Conservation (phyloP, 176 grass and related monocot genomes). For the Cocos nucifera region DNA sequence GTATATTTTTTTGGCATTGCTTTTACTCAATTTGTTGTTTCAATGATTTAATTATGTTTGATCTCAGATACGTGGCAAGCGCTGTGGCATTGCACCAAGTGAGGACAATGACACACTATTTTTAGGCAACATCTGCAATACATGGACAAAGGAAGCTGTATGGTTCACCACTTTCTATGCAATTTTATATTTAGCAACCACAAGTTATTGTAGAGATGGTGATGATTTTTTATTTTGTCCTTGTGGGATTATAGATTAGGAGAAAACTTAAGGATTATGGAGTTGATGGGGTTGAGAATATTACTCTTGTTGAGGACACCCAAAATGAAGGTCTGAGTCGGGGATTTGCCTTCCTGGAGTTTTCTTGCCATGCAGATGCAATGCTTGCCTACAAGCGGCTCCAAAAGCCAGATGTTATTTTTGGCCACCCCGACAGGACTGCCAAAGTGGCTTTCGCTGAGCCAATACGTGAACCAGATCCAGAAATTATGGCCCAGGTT, state of each 20-base stretch:
- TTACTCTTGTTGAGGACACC: conserved; percentile 47
- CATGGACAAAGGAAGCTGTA: conserved; percentile 81
- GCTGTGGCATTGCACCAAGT: conserved; percentile 45
- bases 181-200: no score
- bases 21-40: neutral
- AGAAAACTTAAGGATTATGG: conserved; percentile 33
- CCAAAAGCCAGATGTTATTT: conserved; percentile 40
- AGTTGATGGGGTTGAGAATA: conserved; percentile 24
- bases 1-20: no score
- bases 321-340: conserved; percentile 46
- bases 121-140: conserved; percentile 73
- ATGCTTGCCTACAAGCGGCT: conserved; percentile 47
- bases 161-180: neutral
- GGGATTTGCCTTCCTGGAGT: conserved; percentile 50
- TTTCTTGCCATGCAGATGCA: conserved; percentile 37
- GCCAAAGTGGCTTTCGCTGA: conserved; percentile 50
- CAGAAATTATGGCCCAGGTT: conserved; percentile 64
- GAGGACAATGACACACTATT: conserved; percentile 75
- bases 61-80: conserved; percentile 47
- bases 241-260: conserved; percentile 24
- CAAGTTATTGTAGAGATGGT: no score
- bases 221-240: neutral
- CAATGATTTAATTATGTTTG: no score
- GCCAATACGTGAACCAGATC: conserved; percentile 55
- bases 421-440: conserved; percentile 47